Percentiles rank a stretch among this genome's conserved stretches.
Evolutionary conservation across 108 stramenopile genomes (phyloP).

Genomic region (Skeletonema grethae): DNA sequence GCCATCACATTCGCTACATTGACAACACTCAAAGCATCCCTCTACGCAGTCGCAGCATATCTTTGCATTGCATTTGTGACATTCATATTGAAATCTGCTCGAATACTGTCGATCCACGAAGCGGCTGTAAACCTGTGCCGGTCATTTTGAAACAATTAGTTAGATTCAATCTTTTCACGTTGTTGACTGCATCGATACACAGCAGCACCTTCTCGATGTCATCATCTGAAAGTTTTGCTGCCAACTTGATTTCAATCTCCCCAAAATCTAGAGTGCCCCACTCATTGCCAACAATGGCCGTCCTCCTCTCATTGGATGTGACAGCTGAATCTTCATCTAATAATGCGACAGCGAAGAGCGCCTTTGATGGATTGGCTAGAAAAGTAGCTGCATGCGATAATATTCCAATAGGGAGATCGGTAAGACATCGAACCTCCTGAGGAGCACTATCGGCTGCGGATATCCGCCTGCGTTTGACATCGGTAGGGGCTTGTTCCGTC

Average conservation of each 20-base stretch:
- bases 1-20: too few species aligned
- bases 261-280: conserved; percentile 19
- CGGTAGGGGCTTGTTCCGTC: too few species aligned
- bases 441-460: too few species aligned
- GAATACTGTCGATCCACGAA: neutral
- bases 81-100: neutral
- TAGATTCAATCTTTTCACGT: conserved; percentile 11
- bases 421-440: too few species aligned
- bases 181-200: conserved; percentile 13
- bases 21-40: too few species aligned
- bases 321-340: neutral
- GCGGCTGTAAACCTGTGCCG: conserved; percentile 13
- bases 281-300: neutral
- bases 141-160: conserved; percentile 11
- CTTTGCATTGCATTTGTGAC: too few species aligned
- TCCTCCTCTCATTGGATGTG: neutral
- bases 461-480: too few species aligned
- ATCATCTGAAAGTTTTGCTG: neutral
- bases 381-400: neutral
- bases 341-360: neutral
- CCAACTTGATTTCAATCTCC: conserved; percentile 11
- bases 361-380: neutral
- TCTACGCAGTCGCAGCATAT: too few species aligned
- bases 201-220: conserved; percentile 4
- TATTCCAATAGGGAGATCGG: too few species aligned